Percentiles rank a stretch among this genome's conserved stretches.
These are phyloP conservation scores for Schizochytrium sp. DNA, from an alignment of 108 stramenopile genomes.

Conservation along the genomic window DNA sequence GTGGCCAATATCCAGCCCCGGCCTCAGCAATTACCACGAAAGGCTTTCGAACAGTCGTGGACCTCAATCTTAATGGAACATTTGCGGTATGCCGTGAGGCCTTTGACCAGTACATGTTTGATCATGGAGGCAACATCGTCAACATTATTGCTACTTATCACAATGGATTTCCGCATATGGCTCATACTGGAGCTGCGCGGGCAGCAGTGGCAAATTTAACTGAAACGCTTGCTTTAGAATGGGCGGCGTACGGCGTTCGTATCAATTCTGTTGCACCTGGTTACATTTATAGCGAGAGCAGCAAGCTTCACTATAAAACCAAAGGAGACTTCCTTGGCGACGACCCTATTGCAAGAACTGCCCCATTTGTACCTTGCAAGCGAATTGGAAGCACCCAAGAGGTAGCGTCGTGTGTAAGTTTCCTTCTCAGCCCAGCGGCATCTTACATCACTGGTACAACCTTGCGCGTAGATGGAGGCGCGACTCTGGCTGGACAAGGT, in stretches of 20 bases:
- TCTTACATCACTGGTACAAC: conserved; percentile 32
- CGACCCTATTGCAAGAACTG: conserved; percentile 1
- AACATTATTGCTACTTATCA: conserved; percentile 62
- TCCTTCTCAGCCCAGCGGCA: conserved; percentile 11
- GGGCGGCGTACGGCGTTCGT: conserved; percentile 65
- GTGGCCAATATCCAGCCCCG: conserved; percentile 63
- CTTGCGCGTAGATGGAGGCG: conserved; percentile 2
- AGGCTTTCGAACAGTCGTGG: conserved; percentile 59
- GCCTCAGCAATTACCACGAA: conserved; percentile 60
- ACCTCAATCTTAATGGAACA: conserved; percentile 62
- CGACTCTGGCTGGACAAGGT: background rate
- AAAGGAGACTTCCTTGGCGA: conserved; percentile 37
- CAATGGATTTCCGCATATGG: conserved; percentile 68
- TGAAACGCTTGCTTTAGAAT: conserved; percentile 68
- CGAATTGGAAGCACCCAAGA: conserved; percentile 35
- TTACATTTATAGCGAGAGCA: conserved; percentile 64
- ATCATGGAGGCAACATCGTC: conserved; percentile 65
- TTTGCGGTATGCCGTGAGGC: conserved; percentile 63
- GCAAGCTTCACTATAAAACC: conserved; percentile 61
- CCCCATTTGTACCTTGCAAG: conserved; percentile 45
- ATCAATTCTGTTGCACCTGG: conserved; percentile 70
- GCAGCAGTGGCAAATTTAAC: conserved; percentile 68
- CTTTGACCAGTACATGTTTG: conserved; percentile 59
- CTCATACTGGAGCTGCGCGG: conserved; percentile 65
- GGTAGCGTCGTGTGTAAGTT: background rate